These are phyloP conservation scores for Colletotrichum nymphaeae DNA, from an alignment of 2,329 filamentous ascomycete genomes.

Conservation along the genomic window DNA sequence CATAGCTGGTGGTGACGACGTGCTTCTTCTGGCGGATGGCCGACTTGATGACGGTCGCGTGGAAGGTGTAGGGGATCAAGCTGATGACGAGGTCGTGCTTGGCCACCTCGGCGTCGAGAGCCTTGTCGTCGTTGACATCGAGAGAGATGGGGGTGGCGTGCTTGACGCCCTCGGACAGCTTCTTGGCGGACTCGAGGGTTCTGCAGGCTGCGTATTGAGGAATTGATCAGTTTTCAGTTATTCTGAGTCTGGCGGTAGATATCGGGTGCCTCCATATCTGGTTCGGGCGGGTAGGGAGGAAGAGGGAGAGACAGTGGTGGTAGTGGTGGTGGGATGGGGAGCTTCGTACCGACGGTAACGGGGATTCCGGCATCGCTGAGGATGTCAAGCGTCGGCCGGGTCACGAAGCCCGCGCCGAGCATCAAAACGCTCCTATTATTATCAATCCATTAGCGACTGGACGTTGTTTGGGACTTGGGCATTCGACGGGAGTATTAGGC, in stretches of 20 bases:
- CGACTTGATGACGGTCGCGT: slow-evolving; percentile 89
- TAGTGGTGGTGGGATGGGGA: not conserved
- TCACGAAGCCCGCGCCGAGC: slow-evolving; percentile 69
- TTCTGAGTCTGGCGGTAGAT: not conserved
- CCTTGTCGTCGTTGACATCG: slow-evolving; percentile 81
- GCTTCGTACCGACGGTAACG: slow-evolving; percentile 72
- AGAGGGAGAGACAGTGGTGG: not conserved
- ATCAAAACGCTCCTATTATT: slow-evolving; percentile 46
- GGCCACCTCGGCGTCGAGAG: slow-evolving; percentile 83
- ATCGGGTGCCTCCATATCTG: not conserved
- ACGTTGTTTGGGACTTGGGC: not conserved
- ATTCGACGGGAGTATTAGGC: not conserved
- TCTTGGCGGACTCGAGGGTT: slow-evolving; percentile 81
- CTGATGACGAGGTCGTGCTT: slow-evolving; percentile 84
- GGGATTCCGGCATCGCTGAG: slow-evolving; percentile 69
- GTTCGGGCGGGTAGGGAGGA: not conserved
- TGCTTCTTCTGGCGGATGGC: slow-evolving; percentile 95
- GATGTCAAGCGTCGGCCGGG: slow-evolving; percentile 73
- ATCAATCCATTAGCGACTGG: not conserved
- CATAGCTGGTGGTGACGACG: slow-evolving; percentile 95
- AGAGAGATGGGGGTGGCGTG: slow-evolving; percentile 82
- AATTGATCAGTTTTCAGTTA: not conserved
- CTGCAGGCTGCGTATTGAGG: slow-evolving; percentile 75
- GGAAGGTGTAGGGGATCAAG: slow-evolving; percentile 92
- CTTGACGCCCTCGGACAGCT: slow-evolving; percentile 77